Evolutionary conservation across 148 eudicot genomes (phyloP).

Genomic region (Rhododendron ferrugineum): DNA sequence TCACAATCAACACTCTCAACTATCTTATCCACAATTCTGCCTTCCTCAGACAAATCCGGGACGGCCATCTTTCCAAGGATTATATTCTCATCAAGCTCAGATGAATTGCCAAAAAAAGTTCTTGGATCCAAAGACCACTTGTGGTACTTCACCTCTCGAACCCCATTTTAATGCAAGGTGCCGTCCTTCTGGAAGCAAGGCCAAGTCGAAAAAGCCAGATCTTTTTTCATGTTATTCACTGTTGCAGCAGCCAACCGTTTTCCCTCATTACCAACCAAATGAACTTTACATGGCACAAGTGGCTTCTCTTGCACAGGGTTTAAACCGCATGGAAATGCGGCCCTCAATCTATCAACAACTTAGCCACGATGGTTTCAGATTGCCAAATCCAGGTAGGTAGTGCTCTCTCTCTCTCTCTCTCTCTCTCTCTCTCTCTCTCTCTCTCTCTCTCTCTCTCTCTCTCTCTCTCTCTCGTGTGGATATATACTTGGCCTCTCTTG

Average conservation of each 20-base stretch:
- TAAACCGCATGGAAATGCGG: neutral
- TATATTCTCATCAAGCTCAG: neutral
- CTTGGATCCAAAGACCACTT: neutral
- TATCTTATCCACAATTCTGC: neutral
- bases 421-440: no score
- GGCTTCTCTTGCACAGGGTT: neutral
- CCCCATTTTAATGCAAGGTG: neutral
- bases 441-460: no score
- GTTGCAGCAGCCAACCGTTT: neutral
- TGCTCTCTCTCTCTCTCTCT: no score
- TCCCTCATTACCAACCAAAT: neutral
- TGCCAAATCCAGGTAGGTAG: slow-evolving; percentile 9
- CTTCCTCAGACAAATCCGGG: neutral
- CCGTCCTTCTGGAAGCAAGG: neutral
- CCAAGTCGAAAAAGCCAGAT: neutral
- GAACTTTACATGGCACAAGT: neutral
- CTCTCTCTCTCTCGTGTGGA: no score
- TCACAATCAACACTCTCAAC: neutral
- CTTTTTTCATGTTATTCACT: neutral
- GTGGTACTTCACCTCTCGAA: neutral
- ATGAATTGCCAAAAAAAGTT: neutral
- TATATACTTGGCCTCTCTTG: no score
- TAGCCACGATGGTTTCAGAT: neutral
- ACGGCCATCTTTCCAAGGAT: neutral
- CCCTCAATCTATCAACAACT: neutral